Evolutionary conservation across 495 filamentous ascomycete species (phyloP), one percentile per base, ranked within the genome.

Genomic region (Delitschia confertaspora): DNA sequence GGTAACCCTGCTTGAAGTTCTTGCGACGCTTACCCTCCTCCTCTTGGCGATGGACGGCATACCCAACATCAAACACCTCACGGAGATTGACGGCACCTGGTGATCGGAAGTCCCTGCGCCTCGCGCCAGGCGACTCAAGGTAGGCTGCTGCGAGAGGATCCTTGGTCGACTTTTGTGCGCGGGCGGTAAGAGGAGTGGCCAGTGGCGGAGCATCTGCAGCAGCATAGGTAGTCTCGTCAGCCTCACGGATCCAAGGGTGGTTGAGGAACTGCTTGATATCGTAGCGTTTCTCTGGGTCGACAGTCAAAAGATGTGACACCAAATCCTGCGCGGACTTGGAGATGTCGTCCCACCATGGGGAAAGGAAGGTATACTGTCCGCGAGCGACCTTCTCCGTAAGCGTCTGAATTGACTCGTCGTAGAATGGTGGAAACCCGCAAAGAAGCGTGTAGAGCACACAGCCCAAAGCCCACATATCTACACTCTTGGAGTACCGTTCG

Each of bases 301-400:
- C 88, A 14, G 85, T 88, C 31, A 95, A 71, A 3, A 98, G 78
- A 61, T 96, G 91, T 0, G 85, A 85, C 35, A 98, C 87, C 4
- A 98, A 65, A 56, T 98, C 93, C 60, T 96, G 85, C 1, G 91
- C 91, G 0, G 85, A 79, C 64, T 94, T 89, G 50, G 88, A 95
- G 46, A 96, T 96, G 48, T 95, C 88, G 55, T 98, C 91, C 91
- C 91, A 98, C 91, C 91, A 98, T 0, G 91, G 91, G 8, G 89
- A 95, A 5, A 96, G 71, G 71, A 98, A 98, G 5, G 93, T 95
- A 60, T 91, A 98, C 67, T 96, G 88, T 8, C 93, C 91, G 41
- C 85, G 78, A 4, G 91, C 91, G 20, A 98, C 91, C 67, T 98
- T 98, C 56, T 98, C 93, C 2, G 91, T 98, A 47, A 98, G 76